Base-by-base conservation (phyloP, 306 rosid species). In the Oxytropis ochrocephala region DNA sequence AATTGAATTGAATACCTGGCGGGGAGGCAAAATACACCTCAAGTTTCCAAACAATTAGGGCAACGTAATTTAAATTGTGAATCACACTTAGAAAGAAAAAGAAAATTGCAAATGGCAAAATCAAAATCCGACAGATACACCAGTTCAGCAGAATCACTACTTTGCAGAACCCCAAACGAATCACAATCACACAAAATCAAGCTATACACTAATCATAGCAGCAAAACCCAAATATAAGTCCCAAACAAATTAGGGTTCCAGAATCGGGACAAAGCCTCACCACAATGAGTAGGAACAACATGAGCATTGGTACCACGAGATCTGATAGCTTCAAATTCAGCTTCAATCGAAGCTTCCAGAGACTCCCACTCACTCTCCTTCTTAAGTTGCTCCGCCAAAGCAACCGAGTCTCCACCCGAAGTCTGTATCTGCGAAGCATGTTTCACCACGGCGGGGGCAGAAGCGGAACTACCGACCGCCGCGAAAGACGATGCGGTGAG, bases 231-330 rank as follows among this genome's bases (percentile, higher is more conserved):
- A 70, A 56, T 21, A 17, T 3, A 19, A 51, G 58, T 35, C 9
- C 12, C 7, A 33, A 75, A 39, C 5, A 72, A 72, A 63, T 76
- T 83, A 79, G 81, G 78, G 67, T 81, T 80, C 65, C 6, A 0
- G 8, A 65, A 81, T 5, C 21, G 27, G 46, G 16, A 55, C 71
- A 38, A 13, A 61, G 36, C 66, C 92, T 85, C 80, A 92, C 98
- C 98, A 14, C 96, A 87, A 78, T 92, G 96, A 84, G 70, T 87
- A 21, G 98, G 98, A 74, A 89, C 88, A 2, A 81, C 96, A 13
- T 92, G 98, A 67, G 79, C 84, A 73, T 79, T 81, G 64, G 79
- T 61, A 70, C 77, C 78, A 11, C 98, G 95, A 84, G 96, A 89
- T 92, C 94, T 85, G 80, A 87, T 66, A 46, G 88, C 83, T 81